Evolutionary conservation across 1,139 yeast genomes (phyloP).

Genomic region (Protomyces macrosporus): DNA sequence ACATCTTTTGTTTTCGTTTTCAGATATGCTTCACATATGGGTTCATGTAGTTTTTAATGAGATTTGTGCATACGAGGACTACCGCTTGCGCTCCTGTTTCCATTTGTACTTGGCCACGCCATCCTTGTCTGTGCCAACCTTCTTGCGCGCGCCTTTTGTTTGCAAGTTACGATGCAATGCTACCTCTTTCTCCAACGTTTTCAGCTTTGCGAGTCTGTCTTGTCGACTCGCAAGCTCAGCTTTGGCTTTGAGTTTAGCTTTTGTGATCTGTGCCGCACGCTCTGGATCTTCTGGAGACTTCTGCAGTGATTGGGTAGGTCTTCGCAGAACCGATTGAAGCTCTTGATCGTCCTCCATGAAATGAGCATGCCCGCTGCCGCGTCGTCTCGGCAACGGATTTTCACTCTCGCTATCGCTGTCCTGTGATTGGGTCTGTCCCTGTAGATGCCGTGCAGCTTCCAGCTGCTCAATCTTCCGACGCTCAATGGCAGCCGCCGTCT

Average conservation of each 20-base stretch:
- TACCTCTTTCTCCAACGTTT: slow-evolving; percentile 15
- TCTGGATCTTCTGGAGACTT: background rate
- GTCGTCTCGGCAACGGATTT: background rate
- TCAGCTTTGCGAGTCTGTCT: slow-evolving; percentile 10
- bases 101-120: slow-evolving; percentile 28
- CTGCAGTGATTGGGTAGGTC: slow-evolving; percentile 32
- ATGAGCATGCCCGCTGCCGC: background rate
- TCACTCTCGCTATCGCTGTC: background rate
- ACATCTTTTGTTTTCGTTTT: too few relatives aligned
- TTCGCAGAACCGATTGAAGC: slow-evolving; percentile 62
- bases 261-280: slow-evolving; percentile 3
- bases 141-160: slow-evolving; percentile 28
- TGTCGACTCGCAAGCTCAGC: slow-evolving; percentile 22
- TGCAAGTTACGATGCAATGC: slow-evolving; percentile 27
- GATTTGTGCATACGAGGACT: background rate
- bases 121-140: slow-evolving; percentile 24
- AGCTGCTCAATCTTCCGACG: slow-evolving; percentile 58
- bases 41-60: too few relatives aligned
- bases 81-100: slow-evolving; percentile 30
- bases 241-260: background rate
- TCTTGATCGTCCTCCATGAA: slow-evolving; percentile 35
- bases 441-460: slow-evolving; percentile 44
- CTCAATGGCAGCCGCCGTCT: slow-evolving; percentile 70
- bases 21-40: too few relatives aligned
- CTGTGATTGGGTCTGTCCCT: background rate